Percentiles rank a stretch among this genome's conserved stretches.
Evolutionary conservation across 306 rosid genomes (phyloP).

Genomic region (Medicago lupulina): DNA sequence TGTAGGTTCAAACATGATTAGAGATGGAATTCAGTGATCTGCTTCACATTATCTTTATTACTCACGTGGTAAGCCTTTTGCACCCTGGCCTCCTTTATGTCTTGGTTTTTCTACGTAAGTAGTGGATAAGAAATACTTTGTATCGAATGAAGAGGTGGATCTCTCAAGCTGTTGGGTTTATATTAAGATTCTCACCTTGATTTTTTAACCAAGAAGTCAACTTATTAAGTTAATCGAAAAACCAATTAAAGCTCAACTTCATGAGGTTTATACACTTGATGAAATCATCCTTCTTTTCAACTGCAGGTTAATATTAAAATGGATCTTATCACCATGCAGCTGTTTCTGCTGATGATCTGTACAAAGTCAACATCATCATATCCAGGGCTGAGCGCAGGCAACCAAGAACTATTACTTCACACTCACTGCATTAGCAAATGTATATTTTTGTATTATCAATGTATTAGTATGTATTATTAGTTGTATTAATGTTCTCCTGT

Average conservation of each 20-base stretch:
- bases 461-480: conserved; percentile 32
- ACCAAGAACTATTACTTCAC: conserved; percentile 37
- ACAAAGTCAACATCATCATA: conserved; percentile 31
- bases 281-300: conserved; percentile 30
- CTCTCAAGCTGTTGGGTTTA: conserved; percentile 43
- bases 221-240: conserved; percentile 22
- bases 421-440: conserved; percentile 44
- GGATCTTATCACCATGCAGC: conserved; percentile 40
- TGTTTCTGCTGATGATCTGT: conserved; percentile 45
- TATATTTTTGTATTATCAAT: conserved; percentile 51
- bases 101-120: neutral
- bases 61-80: conserved; percentile 42
- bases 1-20: conserved; percentile 48
- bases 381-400: conserved; percentile 38
- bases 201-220: conserved; percentile 29
- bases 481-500: conserved; percentile 46
- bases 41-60: conserved; percentile 38
- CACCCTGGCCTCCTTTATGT: conserved; percentile 4
- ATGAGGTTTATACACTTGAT: conserved; percentile 35
- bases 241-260: conserved; percentile 43
- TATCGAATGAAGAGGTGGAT: conserved; percentile 39
- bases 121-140: neutral
- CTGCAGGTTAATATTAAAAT: conserved; percentile 35
- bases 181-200: conserved; percentile 26
- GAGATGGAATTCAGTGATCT: conserved; percentile 39